Evolutionary conservation across 2,329 filamentous ascomycete genomes (phyloP), one percentile per base, ranked within the genome.

Genomic region (Claviceps pazoutovae): DNA sequence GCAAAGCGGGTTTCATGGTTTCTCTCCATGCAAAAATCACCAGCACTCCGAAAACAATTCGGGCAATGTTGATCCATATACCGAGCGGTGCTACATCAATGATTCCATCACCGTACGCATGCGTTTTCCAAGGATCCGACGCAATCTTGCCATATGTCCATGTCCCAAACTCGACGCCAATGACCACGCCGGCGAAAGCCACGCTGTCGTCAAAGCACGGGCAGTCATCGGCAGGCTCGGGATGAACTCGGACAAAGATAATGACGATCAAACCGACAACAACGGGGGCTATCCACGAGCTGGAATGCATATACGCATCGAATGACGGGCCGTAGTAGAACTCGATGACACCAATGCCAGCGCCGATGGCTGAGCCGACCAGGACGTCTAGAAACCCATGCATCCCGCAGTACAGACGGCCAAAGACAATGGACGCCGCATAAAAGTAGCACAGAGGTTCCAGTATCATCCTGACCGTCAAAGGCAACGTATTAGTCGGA

Each of bases 121-220:
- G 63, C 13, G 64, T 68, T 58, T 70, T 68, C 60, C 74, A 71
- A 5, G 69, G 62, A 34, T 71, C 69, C 30, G 65, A 62, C 4
- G 68, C 54, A 7, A 80, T 80, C 51, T 75, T 76, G 1, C 78
- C 77, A 60, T 86, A 88, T 60, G 89, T 86, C 91, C 90, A 97
- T 7, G 81, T 84, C 9, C 86, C 91, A 54, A 86, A 69, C 61
- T 94, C 85, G 46, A 88, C 73, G 0, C 93, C 93, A 59, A 96
- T 86, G 51, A 95, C 76, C 21, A 96, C 90, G 1, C 88, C 91
- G 19, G 88, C 84, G 67, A 97, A 97, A 3, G 90, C 84, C 48
- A 97, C 88, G 60, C 88, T 95, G 68, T 97, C 91, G 64, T 97
- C 91, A 63, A 94, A 97, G 66, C 91, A 97, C 4, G 91, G 91